Base-by-base conservation (phyloP, 2,329 filamentous ascomycete species). In the Arthrobotrys sphaeroides region DNA sequence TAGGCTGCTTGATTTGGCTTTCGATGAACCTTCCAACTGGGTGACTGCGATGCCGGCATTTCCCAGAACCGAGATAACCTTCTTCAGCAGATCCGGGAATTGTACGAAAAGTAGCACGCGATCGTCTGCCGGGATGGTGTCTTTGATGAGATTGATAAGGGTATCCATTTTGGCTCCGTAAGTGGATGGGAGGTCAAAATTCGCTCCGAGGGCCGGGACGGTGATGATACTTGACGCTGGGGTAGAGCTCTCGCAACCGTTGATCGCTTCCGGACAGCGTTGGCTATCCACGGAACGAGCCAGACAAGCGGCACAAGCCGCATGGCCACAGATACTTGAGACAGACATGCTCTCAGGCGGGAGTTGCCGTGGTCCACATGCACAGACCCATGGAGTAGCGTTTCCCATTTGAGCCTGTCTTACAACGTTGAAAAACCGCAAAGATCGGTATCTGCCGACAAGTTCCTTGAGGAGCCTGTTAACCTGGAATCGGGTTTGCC, bases 21-120 rank as follows among this genome's bases (percentile, higher is more conserved):
- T 76, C 28, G 80, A 79, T 13, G 78, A 80, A 1, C 81, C 80
- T 2, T 80, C 79, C 42, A 87, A 82, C 10, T 82, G 81, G 0
- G 82, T 79, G 72, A 82, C 81, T 0, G 74, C 55, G 18, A 86
- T 82, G 1, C 77, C 70, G 2, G 73, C 76, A 9, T 76, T 74
- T 0, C 77, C 20, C 1, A 86, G 79, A 0, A 84, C 82, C 0
- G 79, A 20, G 3, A 78, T 67, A 1, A 84, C 80, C 57, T 82
- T 81, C 1, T 82, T 72, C 59, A 86, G 82, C 31, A 87, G 80
- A 10, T 85, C 82, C 0, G 80, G 78, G 47, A 84, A 86, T 68
- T 89, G 87, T 1, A 87, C 83, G 78, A 89, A 89, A 0, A 89
- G 77, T 5, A 89, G 81, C 0, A 85, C 84, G 73, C 86, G 84